Evolutionary conservation across 2,329 filamentous ascomycete species (phyloP), one percentile per base, ranked within the genome.

Genomic region (Calonectria henricotiae): DNA sequence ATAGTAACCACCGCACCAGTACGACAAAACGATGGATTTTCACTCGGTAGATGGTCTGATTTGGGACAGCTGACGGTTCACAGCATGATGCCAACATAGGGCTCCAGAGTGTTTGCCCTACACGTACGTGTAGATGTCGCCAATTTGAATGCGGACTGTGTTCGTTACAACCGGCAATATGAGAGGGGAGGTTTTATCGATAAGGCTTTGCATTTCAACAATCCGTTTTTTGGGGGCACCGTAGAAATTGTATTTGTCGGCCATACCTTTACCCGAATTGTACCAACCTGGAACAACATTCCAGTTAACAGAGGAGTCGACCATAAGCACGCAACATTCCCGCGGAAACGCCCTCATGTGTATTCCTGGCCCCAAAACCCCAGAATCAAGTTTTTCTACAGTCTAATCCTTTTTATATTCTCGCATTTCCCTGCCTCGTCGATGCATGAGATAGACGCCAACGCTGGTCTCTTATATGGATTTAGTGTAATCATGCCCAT

Each of bases 291-390:
- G 51, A 17, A 25, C 37, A 1, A 11, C 51, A 58, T 58, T 58
- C 51, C 51, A 58, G 20, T 27, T 15, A 3, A 4, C 9, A 17
- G 3, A 37, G 35, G 11, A 25, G 6, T n/a, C 6, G 7, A n/a
- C 11, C 15, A 25, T 39, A 58, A 58, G 12, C 12, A 39, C 23
- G 11, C 35, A 55, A 13, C 51, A 58, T 58, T 58, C 51, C 51
- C 35, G 25, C 15, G 12, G 15, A 32, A 5, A 30, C 27, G 27
- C 27, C 27, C 27, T 30, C 27, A 30, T 7, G 27, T 30, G 27
- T 30, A 30, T 30, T 30, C 1, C 27, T 30, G 27, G 7, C 27
- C 27, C 4, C 4, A 30, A 7, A 30, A 7, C 4, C 4, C 7
- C 7, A 7, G 27, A 30, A 30, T 23, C 8, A 46, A 20, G n/a